Percentiles rank a stretch among this genome's conserved stretches.
Conservation (phyloP, 2,329 filamentous ascomycete genomes). For the Aspergillus neoniger region DNA sequence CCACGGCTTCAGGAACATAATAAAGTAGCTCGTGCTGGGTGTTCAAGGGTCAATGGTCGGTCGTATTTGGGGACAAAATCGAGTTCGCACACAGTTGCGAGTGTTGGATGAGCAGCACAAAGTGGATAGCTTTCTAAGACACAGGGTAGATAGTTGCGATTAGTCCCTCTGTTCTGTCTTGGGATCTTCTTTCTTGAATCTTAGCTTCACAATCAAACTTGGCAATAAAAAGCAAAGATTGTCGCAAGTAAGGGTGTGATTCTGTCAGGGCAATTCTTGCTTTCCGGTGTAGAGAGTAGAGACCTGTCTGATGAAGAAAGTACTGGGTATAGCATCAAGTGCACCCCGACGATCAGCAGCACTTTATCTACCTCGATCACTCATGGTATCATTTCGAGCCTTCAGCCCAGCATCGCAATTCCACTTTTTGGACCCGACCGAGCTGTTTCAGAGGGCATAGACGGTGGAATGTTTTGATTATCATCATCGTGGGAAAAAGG, state of each 20-base stretch:
- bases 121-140: not conserved
- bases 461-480: constrained; percentile 4
- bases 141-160: not conserved
- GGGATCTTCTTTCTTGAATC: not conserved
- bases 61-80: not conserved
- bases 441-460: constrained; percentile 5
- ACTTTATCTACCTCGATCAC: not conserved
- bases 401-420: not conserved
- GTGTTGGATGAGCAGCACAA: not conserved
- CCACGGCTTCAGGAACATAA: not conserved
- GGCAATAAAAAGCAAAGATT: not conserved
- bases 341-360: not conserved
- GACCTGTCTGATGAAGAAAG: not conserved
- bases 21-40: not conserved
- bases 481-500: constrained; percentile 15
- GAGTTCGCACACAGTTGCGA: no score
- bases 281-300: not conserved
- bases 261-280: not conserved
- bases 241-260: not conserved
- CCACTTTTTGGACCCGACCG: constrained; percentile 2
- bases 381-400: not conserved
- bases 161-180: not conserved
- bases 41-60: not conserved
- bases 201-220: not conserved
- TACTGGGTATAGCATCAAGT: not conserved